These are phyloP conservation scores for Gamarada debralockiae DNA, from an alignment of 495 filamentous ascomycete genomes.

Conservation along the genomic window DNA sequence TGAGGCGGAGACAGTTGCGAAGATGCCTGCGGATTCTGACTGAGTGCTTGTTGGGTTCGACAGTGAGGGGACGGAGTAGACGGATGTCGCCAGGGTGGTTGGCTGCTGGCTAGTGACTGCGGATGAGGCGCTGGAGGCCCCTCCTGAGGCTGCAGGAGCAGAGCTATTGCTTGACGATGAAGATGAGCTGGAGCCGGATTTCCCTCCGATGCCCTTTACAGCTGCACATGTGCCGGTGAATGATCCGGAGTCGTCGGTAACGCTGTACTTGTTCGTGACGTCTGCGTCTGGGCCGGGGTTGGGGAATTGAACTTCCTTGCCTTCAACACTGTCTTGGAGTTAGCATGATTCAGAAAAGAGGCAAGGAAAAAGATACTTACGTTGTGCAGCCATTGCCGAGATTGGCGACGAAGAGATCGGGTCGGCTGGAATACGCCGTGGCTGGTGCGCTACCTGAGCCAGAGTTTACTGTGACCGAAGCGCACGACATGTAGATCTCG, in stretches of 20 bases:
- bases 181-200: conserved; percentile 16
- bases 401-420: conserved; percentile 54
- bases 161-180: too few relatives aligned
- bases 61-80: too few relatives aligned
- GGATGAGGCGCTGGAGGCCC: too few relatives aligned
- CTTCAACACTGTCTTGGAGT: too few relatives aligned
- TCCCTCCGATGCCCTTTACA: conserved; percentile 25
- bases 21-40: too few relatives aligned
- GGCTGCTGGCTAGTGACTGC: too few relatives aligned
- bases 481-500: conserved; percentile 69
- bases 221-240: conserved; percentile 27
- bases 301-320: conserved; percentile 58
- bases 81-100: too few relatives aligned
- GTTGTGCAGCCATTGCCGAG: conserved; percentile 38
- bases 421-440: conserved; percentile 45
- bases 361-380: too few relatives aligned
- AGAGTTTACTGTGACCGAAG: conserved; percentile 48
- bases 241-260: not conserved
- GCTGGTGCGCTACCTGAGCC: conserved; percentile 25
- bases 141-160: too few relatives aligned
- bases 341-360: too few relatives aligned
- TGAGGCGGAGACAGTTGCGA: too few relatives aligned
- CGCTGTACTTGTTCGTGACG: conserved; percentile 35
- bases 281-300: conserved; percentile 58
- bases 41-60: too few relatives aligned